These are phyloP conservation scores for Stachybotrys echinatus DNA, from an alignment of 2,329 filamentous ascomycete genomes.

Conservation along the genomic window DNA sequence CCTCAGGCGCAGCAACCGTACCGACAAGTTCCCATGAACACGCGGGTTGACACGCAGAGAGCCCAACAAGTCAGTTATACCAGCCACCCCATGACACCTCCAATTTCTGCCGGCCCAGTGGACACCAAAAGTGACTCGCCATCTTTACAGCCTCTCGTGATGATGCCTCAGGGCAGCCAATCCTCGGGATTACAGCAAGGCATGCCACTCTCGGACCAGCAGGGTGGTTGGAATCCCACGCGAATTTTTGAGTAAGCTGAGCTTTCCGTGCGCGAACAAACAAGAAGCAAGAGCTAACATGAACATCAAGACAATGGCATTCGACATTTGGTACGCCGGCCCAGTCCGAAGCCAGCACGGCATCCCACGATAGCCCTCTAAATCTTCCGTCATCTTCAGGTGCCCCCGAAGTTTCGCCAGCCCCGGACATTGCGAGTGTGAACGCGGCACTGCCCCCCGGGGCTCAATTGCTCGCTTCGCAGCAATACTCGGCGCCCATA, in stretches of 20 bases:
- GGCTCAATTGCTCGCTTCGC: slow-evolving; percentile 41
- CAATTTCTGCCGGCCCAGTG: slow-evolving; percentile 66
- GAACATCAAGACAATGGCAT: slow-evolving; percentile 76
- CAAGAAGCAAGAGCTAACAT: slow-evolving; percentile 3
- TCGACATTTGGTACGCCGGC: slow-evolving; percentile 77
- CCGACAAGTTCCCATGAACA: slow-evolving; percentile 45
- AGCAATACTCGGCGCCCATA: slow-evolving; percentile 45
- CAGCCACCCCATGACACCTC: slow-evolving; percentile 72
- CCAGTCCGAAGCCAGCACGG: slow-evolving; percentile 24
- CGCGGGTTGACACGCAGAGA: slow-evolving; percentile 47
- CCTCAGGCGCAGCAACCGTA: slow-evolving; percentile 46
- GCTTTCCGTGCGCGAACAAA: too few relatives aligned
- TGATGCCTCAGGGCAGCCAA: slow-evolving; percentile 61
- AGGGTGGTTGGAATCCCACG: slow-evolving; percentile 73
- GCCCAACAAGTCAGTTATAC: slow-evolving; percentile 61
- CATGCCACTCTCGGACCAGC: slow-evolving; percentile 57
- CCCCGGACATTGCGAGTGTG: slow-evolving; percentile 48
- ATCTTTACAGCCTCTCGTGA: slow-evolving; percentile 64
- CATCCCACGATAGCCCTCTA: slow-evolving; percentile 43
- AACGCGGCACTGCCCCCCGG: slow-evolving; percentile 36
- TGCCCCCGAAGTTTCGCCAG: slow-evolving; percentile 46
- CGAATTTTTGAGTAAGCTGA: slow-evolving; percentile 81
- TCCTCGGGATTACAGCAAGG: slow-evolving; percentile 45
- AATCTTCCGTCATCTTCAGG: slow-evolving; percentile 48
- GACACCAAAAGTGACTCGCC: slow-evolving; percentile 75